Conservation (phyloP, 2,329 filamentous ascomycete species). For the Neonectria sp. region DNA sequence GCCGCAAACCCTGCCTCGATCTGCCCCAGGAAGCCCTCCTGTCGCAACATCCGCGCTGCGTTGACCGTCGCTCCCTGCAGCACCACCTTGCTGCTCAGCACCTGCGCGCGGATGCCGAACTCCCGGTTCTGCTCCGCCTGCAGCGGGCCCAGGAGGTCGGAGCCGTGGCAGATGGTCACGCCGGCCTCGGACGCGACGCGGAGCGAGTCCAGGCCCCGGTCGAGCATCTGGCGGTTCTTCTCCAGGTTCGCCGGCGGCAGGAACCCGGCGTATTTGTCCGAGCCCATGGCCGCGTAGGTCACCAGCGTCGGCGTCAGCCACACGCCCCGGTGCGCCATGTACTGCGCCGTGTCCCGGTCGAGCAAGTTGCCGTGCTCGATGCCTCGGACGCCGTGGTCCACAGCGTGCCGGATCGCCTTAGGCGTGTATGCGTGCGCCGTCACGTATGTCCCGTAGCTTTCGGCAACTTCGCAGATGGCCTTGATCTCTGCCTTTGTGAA, state of each 20-base stretch:
- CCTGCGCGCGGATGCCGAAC: slow-evolving; percentile 47
- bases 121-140: slow-evolving; percentile 49
- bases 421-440: slow-evolving; percentile 72
- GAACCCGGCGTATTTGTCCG: slow-evolving; percentile 57
- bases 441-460: slow-evolving; percentile 65
- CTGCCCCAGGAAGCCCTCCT: slow-evolving; percentile 63
- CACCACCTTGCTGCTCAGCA: slow-evolving; percentile 38
- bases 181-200: slow-evolving; percentile 65
- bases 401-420: slow-evolving; percentile 65
- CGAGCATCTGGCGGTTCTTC: slow-evolving; percentile 66
- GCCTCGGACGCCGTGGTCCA: slow-evolving; percentile 68
- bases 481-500: slow-evolving; percentile 69
- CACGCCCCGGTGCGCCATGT: slow-evolving; percentile 64
- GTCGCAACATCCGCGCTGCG: slow-evolving; percentile 63
- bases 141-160: slow-evolving; percentile 52
- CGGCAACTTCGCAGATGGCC: slow-evolving; percentile 66
- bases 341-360: slow-evolving; percentile 57
- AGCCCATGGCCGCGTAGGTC: slow-evolving; percentile 65
- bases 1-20: slow-evolving; percentile 65
- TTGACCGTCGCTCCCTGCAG: slow-evolving; percentile 58
- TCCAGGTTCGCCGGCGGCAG: slow-evolving; percentile 57
- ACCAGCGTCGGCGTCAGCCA: slow-evolving; percentile 69
- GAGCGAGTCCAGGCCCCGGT: slow-evolving; percentile 60
- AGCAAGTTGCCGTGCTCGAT: slow-evolving; percentile 64
- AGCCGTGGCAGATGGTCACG: slow-evolving; percentile 69